Evolutionary conservation across 371 early-diverging fungal species (phyloP), one percentile per base, ranked within the genome.

Genomic region (Mortierella sp.): DNA sequence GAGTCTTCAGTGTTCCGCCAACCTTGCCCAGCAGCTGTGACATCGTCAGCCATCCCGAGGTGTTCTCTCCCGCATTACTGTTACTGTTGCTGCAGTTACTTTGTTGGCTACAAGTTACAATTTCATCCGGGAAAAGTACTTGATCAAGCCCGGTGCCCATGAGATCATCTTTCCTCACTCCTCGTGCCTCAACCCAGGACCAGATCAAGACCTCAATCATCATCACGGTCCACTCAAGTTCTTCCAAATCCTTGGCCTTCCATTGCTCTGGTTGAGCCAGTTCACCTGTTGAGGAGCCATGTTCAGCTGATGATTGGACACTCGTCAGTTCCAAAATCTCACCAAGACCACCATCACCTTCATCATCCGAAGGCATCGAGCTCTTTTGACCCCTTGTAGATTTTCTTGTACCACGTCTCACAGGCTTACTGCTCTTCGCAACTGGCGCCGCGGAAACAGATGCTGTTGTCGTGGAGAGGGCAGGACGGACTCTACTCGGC

Each of bases 21-120:
- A 75, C 39, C 19, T n/a, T 47, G 4, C 12, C 17, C 37, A 75
- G 43, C 21, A 56, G 31, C 8, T 54, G 19, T 1, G 60, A 60
- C 76, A 75, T 75, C 9, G 12, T 53, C n/a, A 56, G 24, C 76
- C 76, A 75, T 47, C 76, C 76, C 1, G 75, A 67, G 4, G 37
- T 19, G 17, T 51, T 17, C 0, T 24, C 17, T 5, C 55, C 24
- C 1, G 14, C 43, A 17, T 2, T 11, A 43, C 43, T 43, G 14
- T 14, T 34, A 4, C 37, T 34, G 11, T 34, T 12, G 15, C 37
- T 34, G 4, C 37, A 11, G 11, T 34, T 12, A 14, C 30, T 47
- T 19, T 24, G 32, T 11, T 17, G 27, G 6, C 60, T n/a, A n/a
- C n/a, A n/a, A n/a, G n/a, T 34, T 1, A 11, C 37, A 34, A 34